Evolutionary conservation across 1,139 yeast genomes (phyloP).

Genomic region (Scheffersomyces quercinus): DNA sequence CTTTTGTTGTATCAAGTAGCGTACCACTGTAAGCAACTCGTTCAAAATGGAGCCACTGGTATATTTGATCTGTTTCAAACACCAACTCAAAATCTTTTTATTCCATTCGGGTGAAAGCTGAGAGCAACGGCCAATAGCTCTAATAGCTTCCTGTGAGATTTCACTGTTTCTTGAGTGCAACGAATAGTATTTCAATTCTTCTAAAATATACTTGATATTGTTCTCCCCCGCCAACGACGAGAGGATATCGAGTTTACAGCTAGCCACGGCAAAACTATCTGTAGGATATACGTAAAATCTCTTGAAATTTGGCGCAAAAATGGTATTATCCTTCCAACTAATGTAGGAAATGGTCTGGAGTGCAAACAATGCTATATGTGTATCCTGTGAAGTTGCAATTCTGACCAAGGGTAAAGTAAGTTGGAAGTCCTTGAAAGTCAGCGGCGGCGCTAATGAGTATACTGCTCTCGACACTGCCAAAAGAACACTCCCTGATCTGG

Average conservation of each 20-base stretch:
- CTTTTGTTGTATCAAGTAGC: constrained; percentile 68
- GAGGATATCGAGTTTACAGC: constrained; percentile 63
- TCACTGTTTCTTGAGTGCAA: constrained; percentile 30
- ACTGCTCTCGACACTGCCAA: constrained; percentile 61
- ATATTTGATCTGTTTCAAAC: constrained; percentile 31
- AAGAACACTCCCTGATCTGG: constrained; percentile 61
- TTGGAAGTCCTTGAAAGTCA: constrained; percentile 45
- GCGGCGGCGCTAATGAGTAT: constrained; percentile 55
- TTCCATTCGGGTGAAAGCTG: constrained; percentile 38
- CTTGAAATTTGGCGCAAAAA: constrained; percentile 49
- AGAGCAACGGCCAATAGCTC: constrained; percentile 57
- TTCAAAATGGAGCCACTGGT: constrained; percentile 41
- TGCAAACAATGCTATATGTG: constrained; percentile 37
- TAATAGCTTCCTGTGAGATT: constrained; percentile 56
- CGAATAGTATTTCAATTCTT: constrained; percentile 69
- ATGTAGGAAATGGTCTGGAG: constrained; percentile 45
- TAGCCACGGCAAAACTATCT: constrained; percentile 51
- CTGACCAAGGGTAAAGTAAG: constrained; percentile 54
- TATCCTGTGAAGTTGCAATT: constrained; percentile 26
- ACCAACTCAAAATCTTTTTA: constrained; percentile 41
- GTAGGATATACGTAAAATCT: constrained; percentile 61
- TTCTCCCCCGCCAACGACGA: constrained; percentile 55
- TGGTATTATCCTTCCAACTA: constrained; percentile 33
- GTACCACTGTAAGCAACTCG: constrained; percentile 66
- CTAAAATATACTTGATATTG: constrained; percentile 54